Conservation (phyloP, 176 grass and related monocot genomes). For the Cenchrus purpureus region DNA sequence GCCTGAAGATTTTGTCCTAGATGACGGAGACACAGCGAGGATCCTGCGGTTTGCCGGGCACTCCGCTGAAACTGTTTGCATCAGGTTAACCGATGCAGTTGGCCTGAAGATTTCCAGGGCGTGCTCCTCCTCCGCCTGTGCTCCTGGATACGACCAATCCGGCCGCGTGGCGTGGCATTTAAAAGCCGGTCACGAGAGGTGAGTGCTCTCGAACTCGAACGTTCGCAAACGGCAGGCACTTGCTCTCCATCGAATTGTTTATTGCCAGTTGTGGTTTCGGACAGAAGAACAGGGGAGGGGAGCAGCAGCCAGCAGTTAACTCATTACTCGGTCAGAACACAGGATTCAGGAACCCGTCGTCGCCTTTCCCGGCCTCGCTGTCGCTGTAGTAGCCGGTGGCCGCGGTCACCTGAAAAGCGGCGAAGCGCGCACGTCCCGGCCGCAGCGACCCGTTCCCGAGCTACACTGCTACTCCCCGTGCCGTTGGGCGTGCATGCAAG, state of each 20-base stretch:
- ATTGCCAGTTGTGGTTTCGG: neutral
- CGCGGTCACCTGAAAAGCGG: conserved; percentile 21
- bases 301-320: neutral
- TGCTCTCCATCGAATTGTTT: too few species aligned
- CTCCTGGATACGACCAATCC: neutral
- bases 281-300: neutral
- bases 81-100: neutral
- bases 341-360: neutral
- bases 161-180: neutral
- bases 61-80: neutral
- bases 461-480: neutral
- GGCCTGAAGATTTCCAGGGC: neutral
- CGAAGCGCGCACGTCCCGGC: conserved; percentile 17
- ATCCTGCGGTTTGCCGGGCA: too few species aligned
- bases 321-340: neutral
- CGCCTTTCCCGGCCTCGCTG: neutral
- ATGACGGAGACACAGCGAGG: too few species aligned
- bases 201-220: conserved; percentile 22
- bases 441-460: neutral
- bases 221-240: neutral
- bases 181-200: conserved; percentile 7
- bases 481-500: conserved; percentile 43
- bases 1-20: too few species aligned
- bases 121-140: neutral
- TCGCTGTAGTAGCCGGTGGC: neutral